phyloP scores from a whole-genome alignment of 2,329 filamentous ascomycete species.

The Ophiocordyceps camponoti-leonardi region DNA sequence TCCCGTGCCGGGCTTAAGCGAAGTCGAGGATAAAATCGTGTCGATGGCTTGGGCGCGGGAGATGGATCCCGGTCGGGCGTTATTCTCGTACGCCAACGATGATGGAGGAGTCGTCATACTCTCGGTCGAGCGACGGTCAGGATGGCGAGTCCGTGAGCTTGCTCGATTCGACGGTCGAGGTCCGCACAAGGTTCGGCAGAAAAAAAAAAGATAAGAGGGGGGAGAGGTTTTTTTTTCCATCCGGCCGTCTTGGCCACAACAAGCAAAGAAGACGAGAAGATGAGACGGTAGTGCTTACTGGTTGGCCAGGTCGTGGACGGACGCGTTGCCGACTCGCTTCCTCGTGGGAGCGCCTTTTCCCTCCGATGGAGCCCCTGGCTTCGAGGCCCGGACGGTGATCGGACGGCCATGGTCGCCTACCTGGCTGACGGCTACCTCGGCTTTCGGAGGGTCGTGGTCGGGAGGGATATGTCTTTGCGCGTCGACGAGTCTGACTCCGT shows the following conservation, averaged over 20 bases:
- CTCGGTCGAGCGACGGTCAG: conserved; percentile 22
- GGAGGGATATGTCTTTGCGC: conserved; percentile 17
- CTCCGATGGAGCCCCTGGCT: conserved; percentile 39
- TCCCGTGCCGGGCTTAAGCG: conserved; percentile 25
- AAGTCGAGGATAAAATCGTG: conserved; percentile 26
- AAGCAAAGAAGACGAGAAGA: too few species aligned
- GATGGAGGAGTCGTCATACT: conserved; percentile 31
- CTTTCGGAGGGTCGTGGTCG: conserved; percentile 31
- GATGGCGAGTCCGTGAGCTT: conserved; percentile 34
- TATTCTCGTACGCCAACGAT: conserved; percentile 36
- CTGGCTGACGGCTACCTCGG: conserved; percentile 34
- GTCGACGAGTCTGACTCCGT: conserved; percentile 23
- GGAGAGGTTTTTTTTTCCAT: too few species aligned
- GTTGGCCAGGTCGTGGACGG: conserved; percentile 10
- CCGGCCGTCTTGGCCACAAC: too few species aligned
- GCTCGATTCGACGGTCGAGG: conserved; percentile 29
- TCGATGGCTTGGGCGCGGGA: conserved; percentile 36
- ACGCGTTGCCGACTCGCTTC: conserved; percentile 29
- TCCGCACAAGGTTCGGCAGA: conserved; percentile 18
- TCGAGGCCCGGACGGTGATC: conserved; percentile 10
- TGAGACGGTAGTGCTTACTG: background rate
- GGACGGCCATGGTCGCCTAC: conserved; percentile 30
- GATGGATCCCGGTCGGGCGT: conserved; percentile 19
- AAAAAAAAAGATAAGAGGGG: too few species aligned
- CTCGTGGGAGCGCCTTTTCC: conserved; percentile 29